Conservation (phyloP, 1,284 basidiomycete genomes). For the Leccinum solheimii region DNA sequence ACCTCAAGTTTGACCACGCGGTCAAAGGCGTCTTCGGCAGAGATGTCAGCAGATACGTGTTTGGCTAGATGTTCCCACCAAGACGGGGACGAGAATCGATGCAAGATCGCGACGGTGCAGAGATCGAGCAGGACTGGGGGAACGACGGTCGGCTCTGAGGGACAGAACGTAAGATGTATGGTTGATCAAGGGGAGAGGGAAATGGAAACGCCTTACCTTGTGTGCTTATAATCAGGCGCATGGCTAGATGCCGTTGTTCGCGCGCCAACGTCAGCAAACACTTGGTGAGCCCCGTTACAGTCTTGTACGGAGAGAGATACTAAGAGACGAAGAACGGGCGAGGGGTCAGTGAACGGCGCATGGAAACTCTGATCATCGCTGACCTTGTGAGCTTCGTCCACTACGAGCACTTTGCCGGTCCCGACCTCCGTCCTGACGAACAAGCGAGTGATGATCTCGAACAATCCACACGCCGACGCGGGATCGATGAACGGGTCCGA, state of each 20-base stretch:
- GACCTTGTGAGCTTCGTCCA: conserved; percentile 77
- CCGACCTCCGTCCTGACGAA: conserved; percentile 63
- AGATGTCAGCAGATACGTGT: conserved; percentile 65
- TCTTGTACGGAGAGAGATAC: conserved; percentile 57
- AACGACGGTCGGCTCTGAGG: conserved; percentile 69
- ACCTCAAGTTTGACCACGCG: conserved; percentile 66
- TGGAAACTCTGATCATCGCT: conserved; percentile 9
- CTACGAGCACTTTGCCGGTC: conserved; percentile 69
- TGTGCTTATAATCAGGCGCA: conserved; percentile 72
- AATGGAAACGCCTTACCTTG: conserved; percentile 46
- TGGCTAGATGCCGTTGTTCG: conserved; percentile 70
- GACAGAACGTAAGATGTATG: not conserved
- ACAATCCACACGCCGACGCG: conserved; percentile 63
- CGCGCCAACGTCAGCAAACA: conserved; percentile 59
- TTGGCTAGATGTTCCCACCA: conserved; percentile 71
- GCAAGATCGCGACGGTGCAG: conserved; percentile 62
- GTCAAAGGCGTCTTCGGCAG: conserved; percentile 59
- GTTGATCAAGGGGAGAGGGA: not conserved
- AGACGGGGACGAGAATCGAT: conserved; percentile 70
- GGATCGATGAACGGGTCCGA: conserved; percentile 74
- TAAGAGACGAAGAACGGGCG: conserved; percentile 25
- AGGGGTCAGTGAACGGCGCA: not conserved
- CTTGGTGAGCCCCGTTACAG: conserved; percentile 55
- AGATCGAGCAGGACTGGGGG: conserved; percentile 69
- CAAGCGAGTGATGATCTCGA: conserved; percentile 65